These are phyloP conservation scores for Halophytophthora batemanensis DNA, from an alignment of 352 stramenopile species.

Conservation along the genomic window DNA sequence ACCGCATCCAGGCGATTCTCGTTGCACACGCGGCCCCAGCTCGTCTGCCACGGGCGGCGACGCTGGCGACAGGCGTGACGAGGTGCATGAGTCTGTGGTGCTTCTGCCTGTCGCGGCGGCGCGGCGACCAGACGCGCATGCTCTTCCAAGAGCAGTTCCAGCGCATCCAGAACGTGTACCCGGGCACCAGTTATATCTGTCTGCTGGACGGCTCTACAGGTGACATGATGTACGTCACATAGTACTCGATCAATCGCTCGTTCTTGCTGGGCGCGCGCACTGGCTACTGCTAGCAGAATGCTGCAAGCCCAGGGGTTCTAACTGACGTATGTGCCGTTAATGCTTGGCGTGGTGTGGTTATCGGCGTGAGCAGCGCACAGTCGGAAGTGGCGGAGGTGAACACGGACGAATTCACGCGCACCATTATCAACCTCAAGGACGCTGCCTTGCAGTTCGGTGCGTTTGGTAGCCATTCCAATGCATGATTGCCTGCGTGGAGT, in stretches of 20 bases:
- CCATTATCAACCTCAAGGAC: slow-evolving; percentile 78
- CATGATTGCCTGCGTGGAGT: background rate
- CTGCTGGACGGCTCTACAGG: slow-evolving; percentile 70
- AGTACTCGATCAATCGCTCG: too few relatives aligned
- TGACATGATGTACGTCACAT: slow-evolving; percentile 72
- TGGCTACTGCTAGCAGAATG: too few relatives aligned
- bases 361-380: slow-evolving; percentile 41
- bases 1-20: too few relatives aligned
- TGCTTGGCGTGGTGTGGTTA: background rate
- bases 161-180: slow-evolving; percentile 66
- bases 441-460: slow-evolving; percentile 78
- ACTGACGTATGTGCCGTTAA: background rate
- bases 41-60: too few relatives aligned
- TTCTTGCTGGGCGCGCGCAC: too few relatives aligned
- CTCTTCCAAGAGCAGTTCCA: slow-evolving; percentile 78
- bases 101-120: slow-evolving; percentile 66
- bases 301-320: too few relatives aligned
- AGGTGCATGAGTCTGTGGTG: slow-evolving; percentile 61
- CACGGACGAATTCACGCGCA: slow-evolving; percentile 72
- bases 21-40: too few relatives aligned
- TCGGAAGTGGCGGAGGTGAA: slow-evolving; percentile 64
- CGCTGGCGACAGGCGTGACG: slow-evolving; percentile 9
- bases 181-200: slow-evolving; percentile 79
- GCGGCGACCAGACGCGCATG: slow-evolving; percentile 44
- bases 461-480: background rate